Percentiles rank a stretch among this genome's conserved stretches.
Conservation (phyloP, 306 rosid species). For the Quillaja saponaria region DNA sequence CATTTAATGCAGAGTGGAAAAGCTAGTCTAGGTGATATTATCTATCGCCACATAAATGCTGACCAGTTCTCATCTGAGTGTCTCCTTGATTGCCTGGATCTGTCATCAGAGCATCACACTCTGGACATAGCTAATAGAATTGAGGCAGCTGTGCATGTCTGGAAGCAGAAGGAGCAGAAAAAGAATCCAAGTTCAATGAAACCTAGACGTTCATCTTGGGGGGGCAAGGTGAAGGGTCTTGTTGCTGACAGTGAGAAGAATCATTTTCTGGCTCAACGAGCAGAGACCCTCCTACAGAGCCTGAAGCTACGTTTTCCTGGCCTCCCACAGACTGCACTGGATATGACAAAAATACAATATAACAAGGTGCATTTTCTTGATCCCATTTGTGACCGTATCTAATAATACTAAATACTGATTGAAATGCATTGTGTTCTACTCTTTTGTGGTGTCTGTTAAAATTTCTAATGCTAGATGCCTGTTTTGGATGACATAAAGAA, state of each 20-base stretch:
- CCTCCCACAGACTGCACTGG: constrained; percentile 87
- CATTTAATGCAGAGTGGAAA: constrained; percentile 69
- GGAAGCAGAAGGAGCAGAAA: constrained; percentile 72
- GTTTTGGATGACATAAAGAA: constrained; percentile 3
- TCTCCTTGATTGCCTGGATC: constrained; percentile 82
- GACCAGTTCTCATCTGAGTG: constrained; percentile 71
- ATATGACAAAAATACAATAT: constrained; percentile 89
- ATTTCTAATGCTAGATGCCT: not conserved
- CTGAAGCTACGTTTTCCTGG: constrained; percentile 79
- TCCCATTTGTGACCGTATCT: constrained; percentile 6
- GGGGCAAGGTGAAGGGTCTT: constrained; percentile 91
- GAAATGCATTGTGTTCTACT: not conserved
- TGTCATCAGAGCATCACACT: constrained; percentile 89
- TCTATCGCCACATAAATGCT: constrained; percentile 75
- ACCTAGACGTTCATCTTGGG: constrained; percentile 73
- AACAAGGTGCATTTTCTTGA: constrained; percentile 55
- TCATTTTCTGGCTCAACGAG: constrained; percentile 59
- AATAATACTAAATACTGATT: constrained; percentile 1
- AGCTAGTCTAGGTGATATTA: constrained; percentile 80
- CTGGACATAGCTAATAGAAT: constrained; percentile 77
- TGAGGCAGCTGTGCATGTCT: constrained; percentile 82
- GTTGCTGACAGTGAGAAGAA: constrained; percentile 62
- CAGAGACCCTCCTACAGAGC: constrained; percentile 76
- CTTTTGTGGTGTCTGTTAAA: not conserved
- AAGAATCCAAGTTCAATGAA: constrained; percentile 50